A percentile compares a stretch with the other conserved stretches of the same genome.
Conservation (phyloP, 441 rosid genomes). For the Populus trichocarpa region DNA sequence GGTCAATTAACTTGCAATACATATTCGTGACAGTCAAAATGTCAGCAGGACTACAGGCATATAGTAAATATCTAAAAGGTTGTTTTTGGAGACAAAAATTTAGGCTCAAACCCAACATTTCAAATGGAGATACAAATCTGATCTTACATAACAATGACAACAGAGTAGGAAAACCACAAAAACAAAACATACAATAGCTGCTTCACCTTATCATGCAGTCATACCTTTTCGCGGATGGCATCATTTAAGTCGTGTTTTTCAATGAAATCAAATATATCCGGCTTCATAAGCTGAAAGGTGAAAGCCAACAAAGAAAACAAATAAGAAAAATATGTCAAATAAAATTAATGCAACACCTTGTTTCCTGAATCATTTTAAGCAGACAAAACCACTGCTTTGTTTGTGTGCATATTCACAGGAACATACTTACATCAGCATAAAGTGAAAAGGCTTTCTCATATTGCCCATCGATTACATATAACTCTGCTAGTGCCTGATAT, state of each 20-base stretch:
- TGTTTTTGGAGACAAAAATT: background rate
- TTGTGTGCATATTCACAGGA: slow-evolving; percentile 7
- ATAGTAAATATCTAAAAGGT: background rate
- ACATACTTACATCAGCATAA: slow-evolving; percentile 88
- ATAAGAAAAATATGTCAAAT: slow-evolving; percentile 13
- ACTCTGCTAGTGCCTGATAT: slow-evolving; percentile 84
- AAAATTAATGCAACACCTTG: background rate
- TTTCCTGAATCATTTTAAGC: background rate
- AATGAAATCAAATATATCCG: slow-evolving; percentile 77
- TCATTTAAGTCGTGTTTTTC: slow-evolving; percentile 88
- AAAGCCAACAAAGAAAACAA: slow-evolving; percentile 8
- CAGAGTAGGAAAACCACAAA: slow-evolving; percentile 1
- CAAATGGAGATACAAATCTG: background rate
- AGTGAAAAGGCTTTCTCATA: slow-evolving; percentile 87
- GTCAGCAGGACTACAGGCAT: background rate
- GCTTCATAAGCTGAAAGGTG: slow-evolving; percentile 88
- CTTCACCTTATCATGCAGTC: slow-evolving; percentile 10
- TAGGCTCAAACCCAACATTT: background rate
- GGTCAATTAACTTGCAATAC: background rate
- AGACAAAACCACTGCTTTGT: background rate
- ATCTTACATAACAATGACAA: background rate
- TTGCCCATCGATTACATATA: slow-evolving; percentile 86
- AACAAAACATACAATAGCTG: background rate
- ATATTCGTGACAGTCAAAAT: background rate
- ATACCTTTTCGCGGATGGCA: slow-evolving; percentile 90